Base-by-base conservation (phyloP, 2,329 filamentous ascomycete genomes). In the Pseudogymnoascus sp. region DNA sequence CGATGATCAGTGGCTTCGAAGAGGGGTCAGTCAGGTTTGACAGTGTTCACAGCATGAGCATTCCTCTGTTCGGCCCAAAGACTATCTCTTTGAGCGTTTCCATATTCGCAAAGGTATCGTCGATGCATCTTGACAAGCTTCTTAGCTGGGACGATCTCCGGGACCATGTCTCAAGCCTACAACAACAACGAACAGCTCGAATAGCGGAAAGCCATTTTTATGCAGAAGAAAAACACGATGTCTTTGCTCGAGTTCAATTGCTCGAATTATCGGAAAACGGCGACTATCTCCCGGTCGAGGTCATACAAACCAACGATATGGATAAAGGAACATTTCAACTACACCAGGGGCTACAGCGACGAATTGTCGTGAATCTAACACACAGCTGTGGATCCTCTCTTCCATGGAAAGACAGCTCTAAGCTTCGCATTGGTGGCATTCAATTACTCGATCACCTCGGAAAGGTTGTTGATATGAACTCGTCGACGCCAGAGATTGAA, bases 61-160 rank as follows among this genome's bases (percentile, higher is more conserved):
- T 99, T 61, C 90, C 92, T 3, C 80, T 96, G 37, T 88, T 88
- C 45, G 89, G 88, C 55, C 84, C 91, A 0, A 84, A 83, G 21
- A 87, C 88, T 55, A 86, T 91, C 0, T 88, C 86, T 23, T 76
- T 99, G 61, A 85, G 94, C 62, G 89, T 96, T 7, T 91, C 92
- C 59, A 89, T 99, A 65, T 97, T 96, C 73, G 92, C 94, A 16
- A 89, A 89, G 71, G 91, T 96, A 37, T 94, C 91, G 1, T 79
- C 87, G 0, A 97, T 97, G 87, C 94, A 99, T 76, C 82, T 99
- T 21, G 94, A 99, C 74, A 97, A 96, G 77, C 81, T 99, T 60
- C 83, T 97, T 11, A 99, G 94, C 76, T 99, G 94, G 94, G 94
- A 99, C 72, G 94, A 97, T 70, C 97, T 99, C 87, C 87, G 93